Conservation (phyloP, 768 basidiomycete genomes). For the Lactarius trivialis region DNA sequence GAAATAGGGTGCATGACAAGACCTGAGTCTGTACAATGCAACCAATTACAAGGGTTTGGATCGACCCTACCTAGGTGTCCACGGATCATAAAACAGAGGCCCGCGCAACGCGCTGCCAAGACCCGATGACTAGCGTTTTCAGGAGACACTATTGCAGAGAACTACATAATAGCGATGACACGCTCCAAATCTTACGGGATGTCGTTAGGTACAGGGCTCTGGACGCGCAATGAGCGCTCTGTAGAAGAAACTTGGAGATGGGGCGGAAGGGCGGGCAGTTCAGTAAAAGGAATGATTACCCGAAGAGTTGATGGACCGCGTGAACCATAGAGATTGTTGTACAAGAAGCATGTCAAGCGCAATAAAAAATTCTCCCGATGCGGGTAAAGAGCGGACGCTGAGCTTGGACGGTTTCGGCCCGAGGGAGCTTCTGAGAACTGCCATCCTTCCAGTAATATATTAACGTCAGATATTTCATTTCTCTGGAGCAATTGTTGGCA, state of each 20-base stretch:
- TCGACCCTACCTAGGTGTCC: neutral
- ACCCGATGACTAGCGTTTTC: slow-evolving; percentile 5
- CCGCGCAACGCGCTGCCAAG: neutral
- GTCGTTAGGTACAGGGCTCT: slow-evolving; percentile 1
- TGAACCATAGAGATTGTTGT: slow-evolving; percentile 14
- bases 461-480: neutral
- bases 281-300: slow-evolving; percentile 1
- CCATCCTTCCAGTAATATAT: neutral
- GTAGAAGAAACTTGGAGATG: neutral
- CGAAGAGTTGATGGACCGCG: neutral
- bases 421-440: neutral
- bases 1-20: slow-evolving; percentile 4
- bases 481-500: neutral
- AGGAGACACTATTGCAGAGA: slow-evolving; percentile 2
- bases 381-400: slow-evolving; percentile 16
- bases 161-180: neutral
- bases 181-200: slow-evolving; percentile 8
- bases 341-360: slow-evolving; percentile 13
- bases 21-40: neutral
- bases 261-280: slow-evolving; percentile 2
- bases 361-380: slow-evolving; percentile 9
- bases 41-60: neutral
- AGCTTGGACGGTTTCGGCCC: neutral
- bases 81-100: slow-evolving; percentile 3
- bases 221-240: neutral